Conservation (phyloP, 2,329 filamentous ascomycete species). For the Clonostachys solani region DNA sequence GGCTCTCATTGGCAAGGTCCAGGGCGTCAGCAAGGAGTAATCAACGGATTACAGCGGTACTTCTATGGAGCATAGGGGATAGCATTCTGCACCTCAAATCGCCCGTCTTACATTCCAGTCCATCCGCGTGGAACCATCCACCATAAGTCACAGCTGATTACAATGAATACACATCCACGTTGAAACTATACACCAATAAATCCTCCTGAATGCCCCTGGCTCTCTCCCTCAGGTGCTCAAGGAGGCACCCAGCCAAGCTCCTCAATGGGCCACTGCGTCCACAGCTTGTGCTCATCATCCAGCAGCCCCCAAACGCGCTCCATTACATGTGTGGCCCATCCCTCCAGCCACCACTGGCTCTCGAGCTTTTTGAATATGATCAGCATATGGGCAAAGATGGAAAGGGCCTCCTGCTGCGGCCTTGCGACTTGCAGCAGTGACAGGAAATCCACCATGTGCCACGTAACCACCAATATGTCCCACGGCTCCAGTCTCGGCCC, state of each 20-base stretch:
- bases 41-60: no score
- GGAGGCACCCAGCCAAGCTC: slow-evolving; percentile 13
- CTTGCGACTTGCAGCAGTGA: slow-evolving; percentile 17
- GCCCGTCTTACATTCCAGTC: no score
- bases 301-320: slow-evolving; percentile 20
- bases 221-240: background rate
- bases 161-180: no score
- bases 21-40: no score
- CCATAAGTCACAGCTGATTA: no score
- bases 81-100: no score
- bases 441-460: slow-evolving; percentile 25
- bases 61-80: no score
- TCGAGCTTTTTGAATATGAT: slow-evolving; percentile 22
- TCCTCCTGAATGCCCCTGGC: no score
- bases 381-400: slow-evolving; percentile 27
- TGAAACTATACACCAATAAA: no score
- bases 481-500: slow-evolving; percentile 19
- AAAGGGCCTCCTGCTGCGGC: slow-evolving; percentile 19
- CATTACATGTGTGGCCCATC: slow-evolving; percentile 26
- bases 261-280: slow-evolving; percentile 22
- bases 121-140: no score
- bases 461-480: slow-evolving; percentile 35
- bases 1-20: no score
- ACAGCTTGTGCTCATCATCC: slow-evolving; percentile 28
- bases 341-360: slow-evolving; percentile 29